Evolutionary conservation across 768 basidiomycete species (phyloP).

Genomic region (Obba rivulosa): DNA sequence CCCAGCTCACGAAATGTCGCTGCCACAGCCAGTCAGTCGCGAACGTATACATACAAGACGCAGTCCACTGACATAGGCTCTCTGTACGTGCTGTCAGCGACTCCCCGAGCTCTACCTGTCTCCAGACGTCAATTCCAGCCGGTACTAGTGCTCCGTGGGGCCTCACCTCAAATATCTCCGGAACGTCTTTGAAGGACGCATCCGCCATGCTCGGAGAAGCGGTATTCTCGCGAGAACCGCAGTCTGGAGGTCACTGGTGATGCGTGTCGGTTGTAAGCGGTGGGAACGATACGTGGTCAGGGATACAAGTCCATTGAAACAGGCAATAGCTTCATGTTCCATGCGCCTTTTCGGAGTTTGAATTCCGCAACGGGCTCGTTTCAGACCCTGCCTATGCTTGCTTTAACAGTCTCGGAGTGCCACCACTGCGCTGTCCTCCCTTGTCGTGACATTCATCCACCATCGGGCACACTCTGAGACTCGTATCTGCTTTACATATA

Average conservation of each 20-base stretch:
- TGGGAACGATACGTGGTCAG: no score
- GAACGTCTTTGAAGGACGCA: slow-evolving; percentile 85
- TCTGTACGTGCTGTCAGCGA: slow-evolving; percentile 87
- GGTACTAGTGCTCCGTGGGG: background rate
- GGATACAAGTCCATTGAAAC: no score
- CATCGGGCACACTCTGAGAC: no score
- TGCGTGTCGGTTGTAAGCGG: no score
- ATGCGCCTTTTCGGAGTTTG: no score
- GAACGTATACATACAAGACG: background rate
- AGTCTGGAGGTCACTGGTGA: background rate
- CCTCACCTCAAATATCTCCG: slow-evolving; percentile 91
- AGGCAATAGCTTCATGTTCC: no score
- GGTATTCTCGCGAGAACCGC: background rate
- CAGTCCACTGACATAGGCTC: slow-evolving; percentile 63
- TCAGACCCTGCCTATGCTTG: no score
- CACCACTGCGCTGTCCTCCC: no score
- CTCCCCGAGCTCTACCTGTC: slow-evolving; percentile 85
- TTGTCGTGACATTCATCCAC: no score
- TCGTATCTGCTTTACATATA: no score
- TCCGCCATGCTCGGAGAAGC: slow-evolving; percentile 36
- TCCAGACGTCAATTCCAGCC: slow-evolving; percentile 7
- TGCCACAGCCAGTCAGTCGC: slow-evolving; percentile 29
- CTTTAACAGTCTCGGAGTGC: no score
- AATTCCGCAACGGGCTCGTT: no score
- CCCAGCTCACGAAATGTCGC: slow-evolving; percentile 96